phyloP scores from a whole-genome alignment of 495 filamentous ascomycete species.

The Xeromyces bisporus region DNA sequence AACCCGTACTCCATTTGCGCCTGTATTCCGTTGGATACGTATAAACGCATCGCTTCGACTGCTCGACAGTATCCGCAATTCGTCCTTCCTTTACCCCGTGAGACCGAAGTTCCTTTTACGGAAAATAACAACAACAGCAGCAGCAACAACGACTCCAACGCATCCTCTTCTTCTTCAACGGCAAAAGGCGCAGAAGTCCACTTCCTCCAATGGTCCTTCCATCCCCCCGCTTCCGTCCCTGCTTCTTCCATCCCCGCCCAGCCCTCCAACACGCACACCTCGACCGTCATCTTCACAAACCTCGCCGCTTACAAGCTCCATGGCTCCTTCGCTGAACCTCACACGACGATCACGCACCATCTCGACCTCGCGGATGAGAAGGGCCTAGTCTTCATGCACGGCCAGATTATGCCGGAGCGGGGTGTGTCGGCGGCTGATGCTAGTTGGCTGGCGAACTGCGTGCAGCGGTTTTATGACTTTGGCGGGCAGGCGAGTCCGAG shows the following conservation, averaged over 20 bases:
- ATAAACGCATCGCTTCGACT: constrained; percentile 43
- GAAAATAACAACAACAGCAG: constrained; percentile 7
- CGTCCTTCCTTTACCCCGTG: constrained; percentile 73
- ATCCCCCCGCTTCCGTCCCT: constrained; percentile 74
- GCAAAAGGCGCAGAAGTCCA: constrained; percentile 27
- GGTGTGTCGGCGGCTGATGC: constrained; percentile 69
- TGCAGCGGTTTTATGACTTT: constrained; percentile 86
- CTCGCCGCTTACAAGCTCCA: constrained; percentile 82
- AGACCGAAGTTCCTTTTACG: constrained; percentile 5
- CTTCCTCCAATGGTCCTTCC: constrained; percentile 50
- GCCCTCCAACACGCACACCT: constrained; percentile 36
- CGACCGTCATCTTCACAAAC: constrained; percentile 81
- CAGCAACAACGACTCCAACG: constrained; percentile 8
- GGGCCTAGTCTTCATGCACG: constrained; percentile 70
- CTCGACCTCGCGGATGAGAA: constrained; percentile 55
- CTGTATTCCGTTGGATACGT: constrained; percentile 54
- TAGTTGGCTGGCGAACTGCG: constrained; percentile 74
- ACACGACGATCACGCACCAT: constrained; percentile 87
- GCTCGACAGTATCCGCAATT: constrained; percentile 71
- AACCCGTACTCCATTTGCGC: constrained; percentile 62
- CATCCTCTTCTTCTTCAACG: constrained; percentile 1
- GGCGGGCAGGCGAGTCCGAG: constrained; percentile 34
- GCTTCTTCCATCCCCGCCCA: constrained; percentile 28
- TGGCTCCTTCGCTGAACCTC: constrained; percentile 74
- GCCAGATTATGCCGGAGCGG: constrained; percentile 54